Conservation (phyloP, 345 rosid genomes). For the Hypericum androsaemum region DNA sequence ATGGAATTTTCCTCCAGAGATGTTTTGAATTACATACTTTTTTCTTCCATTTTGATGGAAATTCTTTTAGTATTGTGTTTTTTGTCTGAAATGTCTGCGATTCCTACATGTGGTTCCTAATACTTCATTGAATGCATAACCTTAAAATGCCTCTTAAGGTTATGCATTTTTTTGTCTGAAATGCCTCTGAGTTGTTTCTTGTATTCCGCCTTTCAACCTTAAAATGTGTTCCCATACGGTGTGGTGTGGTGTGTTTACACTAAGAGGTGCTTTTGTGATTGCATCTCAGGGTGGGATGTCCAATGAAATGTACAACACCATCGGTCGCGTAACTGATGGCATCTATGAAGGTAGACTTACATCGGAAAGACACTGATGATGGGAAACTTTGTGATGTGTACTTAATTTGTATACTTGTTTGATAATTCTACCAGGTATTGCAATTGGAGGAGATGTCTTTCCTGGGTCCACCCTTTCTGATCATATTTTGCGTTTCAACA, state of each 20-base stretch:
- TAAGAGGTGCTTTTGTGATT: background rate
- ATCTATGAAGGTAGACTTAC: constrained; percentile 65
- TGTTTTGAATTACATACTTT: too few species aligned
- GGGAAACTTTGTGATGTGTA: constrained; percentile 1
- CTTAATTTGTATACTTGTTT: constrained; percentile 11
- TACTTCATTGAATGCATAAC: too few species aligned
- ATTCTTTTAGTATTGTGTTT: too few species aligned
- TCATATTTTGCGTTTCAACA: constrained; percentile 84
- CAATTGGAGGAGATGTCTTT: constrained; percentile 98
- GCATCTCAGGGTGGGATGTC: constrained; percentile 91
- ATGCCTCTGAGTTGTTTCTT: too few species aligned
- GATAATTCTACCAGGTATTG: constrained; percentile 55
- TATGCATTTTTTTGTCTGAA: too few species aligned
- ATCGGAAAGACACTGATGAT: background rate
- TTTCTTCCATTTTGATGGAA: too few species aligned
- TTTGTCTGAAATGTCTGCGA: too few species aligned
- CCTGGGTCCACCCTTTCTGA: constrained; percentile 93
- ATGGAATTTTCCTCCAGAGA: background rate
- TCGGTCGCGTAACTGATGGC: constrained; percentile 95
- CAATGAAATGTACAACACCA: constrained; percentile 81
- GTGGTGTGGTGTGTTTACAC: background rate
- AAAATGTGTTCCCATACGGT: background rate
- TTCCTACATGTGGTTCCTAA: too few species aligned
- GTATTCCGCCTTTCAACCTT: too few species aligned
- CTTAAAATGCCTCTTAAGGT: too few species aligned